Evolutionary conservation across 2,329 filamentous ascomycete genomes (phyloP).

Genomic region (Sporothrix pallida): DNA sequence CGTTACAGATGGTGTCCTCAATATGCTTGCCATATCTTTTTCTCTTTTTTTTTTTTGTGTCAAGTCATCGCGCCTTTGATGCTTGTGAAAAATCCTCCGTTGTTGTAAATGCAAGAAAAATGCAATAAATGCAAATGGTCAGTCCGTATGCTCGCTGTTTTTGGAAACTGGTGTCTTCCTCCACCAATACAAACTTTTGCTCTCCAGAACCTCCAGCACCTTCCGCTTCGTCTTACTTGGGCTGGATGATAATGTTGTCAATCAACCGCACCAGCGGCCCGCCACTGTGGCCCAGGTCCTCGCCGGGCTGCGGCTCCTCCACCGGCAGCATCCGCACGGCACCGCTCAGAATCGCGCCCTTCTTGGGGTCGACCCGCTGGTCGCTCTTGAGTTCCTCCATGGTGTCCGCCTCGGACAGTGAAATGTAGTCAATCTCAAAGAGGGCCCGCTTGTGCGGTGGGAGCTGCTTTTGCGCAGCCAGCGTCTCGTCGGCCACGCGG

Average conservation of each 20-base stretch:
- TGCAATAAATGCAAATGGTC: not conserved
- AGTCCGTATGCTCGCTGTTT: conserved; percentile 18
- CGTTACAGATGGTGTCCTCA: too few species aligned
- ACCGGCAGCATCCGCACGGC: conserved; percentile 89
- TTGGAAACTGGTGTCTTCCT: not conserved
- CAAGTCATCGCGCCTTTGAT: not conserved
- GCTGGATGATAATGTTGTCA: conserved; percentile 82
- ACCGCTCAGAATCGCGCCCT: conserved; percentile 84
- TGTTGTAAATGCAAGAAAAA: not conserved
- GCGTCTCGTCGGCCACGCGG: conserved; percentile 59
- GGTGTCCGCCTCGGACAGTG: conserved; percentile 81
- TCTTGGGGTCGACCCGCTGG: conserved; percentile 64
- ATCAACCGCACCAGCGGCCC: conserved; percentile 84
- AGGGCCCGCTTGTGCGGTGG: conserved; percentile 65
- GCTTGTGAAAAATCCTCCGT: not conserved
- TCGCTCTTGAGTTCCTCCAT: conserved; percentile 73
- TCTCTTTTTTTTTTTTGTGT: too few species aligned
- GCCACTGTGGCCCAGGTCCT: conserved; percentile 75
- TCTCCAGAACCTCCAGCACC: not conserved
- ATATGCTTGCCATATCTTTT: not conserved
- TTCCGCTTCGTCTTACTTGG: conserved; percentile 37
- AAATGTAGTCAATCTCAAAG: conserved; percentile 91
- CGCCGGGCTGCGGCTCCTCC: conserved; percentile 70
- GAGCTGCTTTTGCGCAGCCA: conserved; percentile 67
- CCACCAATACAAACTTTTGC: not conserved